Evolutionary conservation across 108 stramenopile genomes (phyloP).

Genomic region (Skeletonema potamos): DNA sequence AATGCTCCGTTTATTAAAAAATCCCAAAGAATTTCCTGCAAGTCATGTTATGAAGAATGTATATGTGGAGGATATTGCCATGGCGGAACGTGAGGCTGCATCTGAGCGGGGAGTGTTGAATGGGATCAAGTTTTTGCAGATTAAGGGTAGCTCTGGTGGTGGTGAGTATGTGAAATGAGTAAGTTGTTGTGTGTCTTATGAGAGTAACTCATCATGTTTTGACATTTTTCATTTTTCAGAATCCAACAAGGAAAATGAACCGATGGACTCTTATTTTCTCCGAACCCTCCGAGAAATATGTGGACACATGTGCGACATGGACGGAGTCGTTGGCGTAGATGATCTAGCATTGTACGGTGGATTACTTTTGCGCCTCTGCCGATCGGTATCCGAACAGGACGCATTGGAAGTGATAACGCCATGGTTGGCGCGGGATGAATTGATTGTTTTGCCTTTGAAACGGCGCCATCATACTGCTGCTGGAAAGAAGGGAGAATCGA

Average conservation of each 20-base stretch:
- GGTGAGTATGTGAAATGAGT: neutral
- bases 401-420: conserved; percentile 25
- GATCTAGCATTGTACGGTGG: conserved; percentile 43
- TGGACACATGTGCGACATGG: conserved; percentile 55
- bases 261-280: conserved; percentile 46
- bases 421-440: conserved; percentile 19
- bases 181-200: neutral
- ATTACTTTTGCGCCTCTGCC: conserved; percentile 32
- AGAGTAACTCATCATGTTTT: neutral
- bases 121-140: conserved; percentile 51
- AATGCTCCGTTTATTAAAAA: conserved; percentile 11
- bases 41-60: conserved; percentile 23
- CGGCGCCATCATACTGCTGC: conserved; percentile 25
- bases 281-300: conserved; percentile 48
- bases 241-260: conserved; percentile 7
- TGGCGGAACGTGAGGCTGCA: conserved; percentile 57
- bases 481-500: neutral
- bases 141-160: neutral
- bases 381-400: conserved; percentile 33
- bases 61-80: conserved; percentile 49
- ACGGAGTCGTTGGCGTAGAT: conserved; percentile 37
- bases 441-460: conserved; percentile 38
- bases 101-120: conserved; percentile 54
- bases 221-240: neutral
- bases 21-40: conserved; percentile 12